phyloP scores from a whole-genome alignment of 2,329 filamentous ascomycete genomes.

The Lecanicillium sp. region DNA sequence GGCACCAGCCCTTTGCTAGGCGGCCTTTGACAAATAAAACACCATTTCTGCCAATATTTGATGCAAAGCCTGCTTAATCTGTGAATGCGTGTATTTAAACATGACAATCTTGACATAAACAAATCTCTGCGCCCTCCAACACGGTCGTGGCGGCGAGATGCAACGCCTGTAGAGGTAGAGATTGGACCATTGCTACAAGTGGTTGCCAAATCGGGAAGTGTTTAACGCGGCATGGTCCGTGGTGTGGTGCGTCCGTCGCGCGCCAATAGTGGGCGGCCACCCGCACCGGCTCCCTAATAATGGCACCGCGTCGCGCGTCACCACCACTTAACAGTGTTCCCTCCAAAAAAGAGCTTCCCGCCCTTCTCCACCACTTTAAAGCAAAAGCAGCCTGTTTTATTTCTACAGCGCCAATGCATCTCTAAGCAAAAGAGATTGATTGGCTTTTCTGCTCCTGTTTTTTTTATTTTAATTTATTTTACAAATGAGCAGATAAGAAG shows the following conservation, averaged over 20 bases:
- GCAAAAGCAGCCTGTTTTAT: background rate
- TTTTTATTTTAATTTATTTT: background rate
- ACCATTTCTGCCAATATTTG: too few relatives aligned
- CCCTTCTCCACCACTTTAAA: background rate
- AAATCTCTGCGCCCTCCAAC: too few relatives aligned
- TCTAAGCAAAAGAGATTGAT: background rate
- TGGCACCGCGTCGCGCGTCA: slow-evolving; percentile 8
- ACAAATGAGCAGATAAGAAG: too few relatives aligned
- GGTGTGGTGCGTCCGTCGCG: slow-evolving; percentile 1
- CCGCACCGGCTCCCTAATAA: background rate
- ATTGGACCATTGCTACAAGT: too few relatives aligned
- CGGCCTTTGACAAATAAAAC: too few relatives aligned
- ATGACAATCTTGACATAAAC: too few relatives aligned
- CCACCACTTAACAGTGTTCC: too few relatives aligned
- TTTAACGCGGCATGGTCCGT: background rate
- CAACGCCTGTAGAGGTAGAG: too few relatives aligned
- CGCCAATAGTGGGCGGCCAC: slow-evolving; percentile 1
- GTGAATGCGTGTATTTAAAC: too few relatives aligned
- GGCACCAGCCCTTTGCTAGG: too few relatives aligned
- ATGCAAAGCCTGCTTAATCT: too few relatives aligned
- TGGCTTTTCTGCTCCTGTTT: background rate
- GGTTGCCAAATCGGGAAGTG: background rate
- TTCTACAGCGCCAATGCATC: slow-evolving; percentile 2
- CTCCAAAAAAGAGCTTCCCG: background rate
- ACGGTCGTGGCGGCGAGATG: too few relatives aligned